Percentiles rank a stretch among this genome's conserved stretches.
Evolutionary conservation across 1,139 yeast genomes (phyloP).

Genomic region (Candida sp.): DNA sequence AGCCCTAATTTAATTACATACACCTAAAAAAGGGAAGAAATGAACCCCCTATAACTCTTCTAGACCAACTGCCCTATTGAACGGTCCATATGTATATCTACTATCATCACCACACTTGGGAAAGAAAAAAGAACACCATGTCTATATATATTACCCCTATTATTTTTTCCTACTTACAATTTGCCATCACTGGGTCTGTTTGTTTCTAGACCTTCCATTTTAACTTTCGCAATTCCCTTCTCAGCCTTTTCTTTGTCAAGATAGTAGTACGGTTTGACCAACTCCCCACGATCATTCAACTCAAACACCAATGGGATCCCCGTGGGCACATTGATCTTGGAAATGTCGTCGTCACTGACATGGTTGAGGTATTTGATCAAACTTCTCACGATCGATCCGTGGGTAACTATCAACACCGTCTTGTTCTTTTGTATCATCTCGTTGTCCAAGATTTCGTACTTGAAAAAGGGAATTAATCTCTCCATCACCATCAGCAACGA

Average conservation of each 20-base stretch:
- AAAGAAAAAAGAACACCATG: not conserved
- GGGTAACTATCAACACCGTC: conserved; percentile 68
- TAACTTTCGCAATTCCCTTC: conserved; percentile 66
- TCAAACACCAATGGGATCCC: conserved; percentile 75
- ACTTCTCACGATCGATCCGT: conserved; percentile 78
- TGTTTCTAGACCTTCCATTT: conserved; percentile 52
- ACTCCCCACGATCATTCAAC: conserved; percentile 46
- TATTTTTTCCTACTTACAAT: not conserved
- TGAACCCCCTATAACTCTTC: not conserved
- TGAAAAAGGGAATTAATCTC: conserved; percentile 61
- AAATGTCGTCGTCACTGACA: conserved; percentile 66
- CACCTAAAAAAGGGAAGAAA: not conserved
- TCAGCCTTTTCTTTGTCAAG: conserved; percentile 74
- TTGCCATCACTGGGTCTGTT: conserved; percentile 1
- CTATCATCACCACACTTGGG: too few species aligned
- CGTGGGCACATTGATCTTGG: conserved; percentile 73
- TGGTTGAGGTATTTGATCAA: conserved; percentile 60
- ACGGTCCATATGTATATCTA: not conserved
- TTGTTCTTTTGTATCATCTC: conserved; percentile 38
- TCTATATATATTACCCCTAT: not conserved
- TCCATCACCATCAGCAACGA: conserved; percentile 69
- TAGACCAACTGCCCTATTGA: not conserved
- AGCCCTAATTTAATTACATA: not conserved
- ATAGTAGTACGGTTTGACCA: conserved; percentile 54
- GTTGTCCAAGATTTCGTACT: conserved; percentile 40